Evolutionary conservation across 306 rosid species (phyloP).

Genomic region (Trifolium repens): DNA sequence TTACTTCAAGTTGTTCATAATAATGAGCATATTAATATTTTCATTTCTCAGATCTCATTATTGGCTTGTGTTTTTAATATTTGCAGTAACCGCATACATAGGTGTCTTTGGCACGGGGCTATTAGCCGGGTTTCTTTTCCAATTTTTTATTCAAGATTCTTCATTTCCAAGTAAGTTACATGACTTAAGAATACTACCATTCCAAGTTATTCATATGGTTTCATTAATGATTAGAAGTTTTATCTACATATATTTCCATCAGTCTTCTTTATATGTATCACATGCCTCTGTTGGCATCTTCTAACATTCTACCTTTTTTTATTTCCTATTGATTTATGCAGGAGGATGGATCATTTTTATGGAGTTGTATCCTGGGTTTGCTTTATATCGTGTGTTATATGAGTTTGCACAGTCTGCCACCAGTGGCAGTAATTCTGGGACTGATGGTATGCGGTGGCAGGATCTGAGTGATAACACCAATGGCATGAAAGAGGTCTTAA

Average conservation of each 20-base stretch:
- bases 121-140: slow-evolving; percentile 72
- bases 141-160: slow-evolving; percentile 55
- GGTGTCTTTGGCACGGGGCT: slow-evolving; percentile 83
- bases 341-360: slow-evolving; percentile 65
- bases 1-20: slow-evolving; percentile 25
- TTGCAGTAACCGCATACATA: slow-evolving; percentile 73
- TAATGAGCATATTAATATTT: neutral
- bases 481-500: slow-evolving; percentile 74
- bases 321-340: slow-evolving; percentile 43
- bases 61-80: slow-evolving; percentile 37
- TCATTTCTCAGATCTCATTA: slow-evolving; percentile 26
- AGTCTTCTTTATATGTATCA: slow-evolving; percentile 19
- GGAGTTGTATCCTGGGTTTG: slow-evolving; percentile 82
- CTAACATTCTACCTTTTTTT: slow-evolving; percentile 20
- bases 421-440: slow-evolving; percentile 46
- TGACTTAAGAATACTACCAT: neutral
- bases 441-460: slow-evolving; percentile 75
- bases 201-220: neutral
- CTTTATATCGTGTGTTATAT: slow-evolving; percentile 76
- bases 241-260: neutral
- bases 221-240: slow-evolving; percentile 9
- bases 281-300: slow-evolving; percentile 22
- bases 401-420: slow-evolving; percentile 65
- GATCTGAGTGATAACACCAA: slow-evolving; percentile 57
- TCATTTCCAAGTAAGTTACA: slow-evolving; percentile 75